Conservation (phyloP, 2,329 filamentous ascomycete species). For the Scytalidium sp. region DNA sequence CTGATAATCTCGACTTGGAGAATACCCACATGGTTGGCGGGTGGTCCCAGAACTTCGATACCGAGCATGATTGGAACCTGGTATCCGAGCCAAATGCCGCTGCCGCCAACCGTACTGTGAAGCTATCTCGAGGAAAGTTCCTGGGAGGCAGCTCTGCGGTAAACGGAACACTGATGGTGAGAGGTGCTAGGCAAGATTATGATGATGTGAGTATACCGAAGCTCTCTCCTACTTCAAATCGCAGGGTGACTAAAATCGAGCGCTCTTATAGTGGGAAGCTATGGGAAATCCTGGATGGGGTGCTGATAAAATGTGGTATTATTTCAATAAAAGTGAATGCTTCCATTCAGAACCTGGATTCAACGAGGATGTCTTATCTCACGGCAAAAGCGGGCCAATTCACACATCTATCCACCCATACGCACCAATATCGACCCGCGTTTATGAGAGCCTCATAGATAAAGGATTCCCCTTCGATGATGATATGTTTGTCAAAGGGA, state of each 20-base stretch:
- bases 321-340: constrained; percentile 50
- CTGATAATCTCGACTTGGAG: background rate
- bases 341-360: constrained; percentile 41
- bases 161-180: constrained; percentile 52
- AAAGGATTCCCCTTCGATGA: constrained; percentile 44
- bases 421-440: constrained; percentile 24
- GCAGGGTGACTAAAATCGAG: no score
- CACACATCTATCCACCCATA: constrained; percentile 17
- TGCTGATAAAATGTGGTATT: constrained; percentile 51
- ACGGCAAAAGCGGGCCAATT: constrained; percentile 47
- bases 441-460: constrained; percentile 47
- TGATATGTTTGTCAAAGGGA: constrained; percentile 42
- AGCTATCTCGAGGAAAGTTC: constrained; percentile 47
- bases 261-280: background rate
- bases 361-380: constrained; percentile 46
- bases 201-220: constrained; percentile 35
- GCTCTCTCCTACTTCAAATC: no score
- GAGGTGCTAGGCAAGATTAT: constrained; percentile 58
- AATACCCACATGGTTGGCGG: background rate
- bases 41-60: background rate
- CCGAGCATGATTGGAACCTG: background rate
- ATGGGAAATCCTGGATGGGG: constrained; percentile 54
- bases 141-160: constrained; percentile 51
- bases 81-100: background rate
- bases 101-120: constrained; percentile 35